Percentiles rank a stretch among this genome's conserved stretches.
Evolutionary conservation across 1,284 basidiomycete genomes (phyloP).

Genomic region (Ganoderma leucocontextum): DNA sequence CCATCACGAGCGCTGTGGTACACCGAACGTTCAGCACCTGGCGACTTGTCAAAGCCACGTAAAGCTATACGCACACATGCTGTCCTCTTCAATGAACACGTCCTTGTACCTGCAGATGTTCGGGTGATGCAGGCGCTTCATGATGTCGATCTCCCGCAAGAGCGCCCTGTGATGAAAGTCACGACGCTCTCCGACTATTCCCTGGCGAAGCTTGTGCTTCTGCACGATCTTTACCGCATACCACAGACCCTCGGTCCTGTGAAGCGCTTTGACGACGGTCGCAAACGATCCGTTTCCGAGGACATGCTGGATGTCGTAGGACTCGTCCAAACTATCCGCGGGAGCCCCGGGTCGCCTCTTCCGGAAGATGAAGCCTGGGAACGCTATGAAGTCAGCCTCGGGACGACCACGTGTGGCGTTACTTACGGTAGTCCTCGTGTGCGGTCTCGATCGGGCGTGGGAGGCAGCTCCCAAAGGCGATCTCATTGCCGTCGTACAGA

Average conservation of each 20-base stretch:
- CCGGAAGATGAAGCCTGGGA: conserved; percentile 56
- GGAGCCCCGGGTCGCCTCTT: conserved; percentile 58
- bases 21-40: background rate
- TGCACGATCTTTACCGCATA: conserved; percentile 82
- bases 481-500: conserved; percentile 80
- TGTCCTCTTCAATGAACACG: conserved; percentile 68
- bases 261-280: conserved; percentile 74
- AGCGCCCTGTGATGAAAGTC: conserved; percentile 3
- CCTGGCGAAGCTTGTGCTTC: conserved; percentile 45
- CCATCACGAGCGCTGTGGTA: conserved; percentile 26
- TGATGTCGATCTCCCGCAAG: conserved; percentile 75
- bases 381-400: background rate
- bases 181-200: conserved; percentile 7
- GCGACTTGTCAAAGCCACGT: background rate
- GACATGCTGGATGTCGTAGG: conserved; percentile 71
- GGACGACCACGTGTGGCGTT: background rate
- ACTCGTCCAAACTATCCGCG: conserved; percentile 59
- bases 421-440: conserved; percentile 65
- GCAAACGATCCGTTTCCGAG: conserved; percentile 85
- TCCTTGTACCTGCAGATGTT: conserved; percentile 86
- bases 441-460: conserved; percentile 51
- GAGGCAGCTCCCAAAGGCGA: conserved; percentile 73
- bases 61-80: conserved; percentile 51
- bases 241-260: conserved; percentile 62
- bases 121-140: conserved; percentile 75